Percentiles rank a stretch among this genome's conserved stretches.
Evolutionary conservation across 2,329 filamentous ascomycete genomes (phyloP).

Genomic region (Onygenales sp.): DNA sequence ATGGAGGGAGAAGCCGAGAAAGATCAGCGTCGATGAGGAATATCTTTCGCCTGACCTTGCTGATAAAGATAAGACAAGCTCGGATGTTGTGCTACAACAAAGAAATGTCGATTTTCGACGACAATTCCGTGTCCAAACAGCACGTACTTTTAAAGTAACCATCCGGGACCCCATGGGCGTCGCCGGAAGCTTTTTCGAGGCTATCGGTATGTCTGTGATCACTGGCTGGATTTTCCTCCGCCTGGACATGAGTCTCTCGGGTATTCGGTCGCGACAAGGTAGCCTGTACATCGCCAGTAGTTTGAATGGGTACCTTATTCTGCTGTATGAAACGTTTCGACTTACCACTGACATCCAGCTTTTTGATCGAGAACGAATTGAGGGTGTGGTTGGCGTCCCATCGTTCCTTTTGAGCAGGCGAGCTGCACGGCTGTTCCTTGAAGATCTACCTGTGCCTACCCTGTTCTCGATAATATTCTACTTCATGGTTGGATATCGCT

Average conservation of each 20-base stretch:
- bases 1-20: conserved; percentile 39
- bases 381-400: conserved; percentile 60
- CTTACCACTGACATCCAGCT: conserved; percentile 64
- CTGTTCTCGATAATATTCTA: conserved; percentile 64
- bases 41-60: no score
- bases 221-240: conserved; percentile 64
- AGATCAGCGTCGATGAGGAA: conserved; percentile 5
- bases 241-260: conserved; percentile 55
- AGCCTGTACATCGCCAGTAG: conserved; percentile 62
- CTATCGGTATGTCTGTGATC: conserved; percentile 60
- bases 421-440: conserved; percentile 57
- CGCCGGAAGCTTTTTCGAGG: conserved; percentile 59
- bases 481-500: conserved; percentile 67
- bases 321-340: conserved; percentile 68
- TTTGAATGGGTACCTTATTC: conserved; percentile 65
- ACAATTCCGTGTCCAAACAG: conserved; percentile 57
- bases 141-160: conserved; percentile 60
- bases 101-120: conserved; percentile 49
- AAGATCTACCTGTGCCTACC: conserved; percentile 64
- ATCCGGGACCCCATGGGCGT: conserved; percentile 70
- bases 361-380: conserved; percentile 66
- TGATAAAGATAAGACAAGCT: background rate
- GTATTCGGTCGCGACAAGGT: conserved; percentile 64
- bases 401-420: conserved; percentile 63
- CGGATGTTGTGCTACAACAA: conserved; percentile 11